Conservation (phyloP, 2,329 filamentous ascomycete genomes). For the Neodidymelliopsis sp. region DNA sequence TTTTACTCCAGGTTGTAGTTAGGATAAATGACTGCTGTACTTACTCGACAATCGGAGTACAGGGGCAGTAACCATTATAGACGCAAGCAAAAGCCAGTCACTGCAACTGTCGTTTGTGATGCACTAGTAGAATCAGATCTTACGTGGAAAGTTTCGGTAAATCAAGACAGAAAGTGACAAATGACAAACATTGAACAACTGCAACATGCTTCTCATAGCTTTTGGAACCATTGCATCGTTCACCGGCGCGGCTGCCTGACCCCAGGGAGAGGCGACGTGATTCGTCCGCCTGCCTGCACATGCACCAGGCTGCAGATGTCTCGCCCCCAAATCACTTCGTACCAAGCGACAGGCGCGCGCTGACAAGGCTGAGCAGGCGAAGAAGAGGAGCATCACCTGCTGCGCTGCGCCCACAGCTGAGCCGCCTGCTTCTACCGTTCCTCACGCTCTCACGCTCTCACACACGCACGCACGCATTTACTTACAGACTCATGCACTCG, state of each 20-base stretch:
- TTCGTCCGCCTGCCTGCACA: not conserved
- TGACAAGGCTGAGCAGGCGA: not conserved
- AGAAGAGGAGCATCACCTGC: not conserved
- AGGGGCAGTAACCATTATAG: not conserved
- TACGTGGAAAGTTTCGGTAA: not conserved
- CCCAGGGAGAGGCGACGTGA: not conserved
- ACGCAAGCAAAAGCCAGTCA: not conserved
- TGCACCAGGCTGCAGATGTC: not conserved
- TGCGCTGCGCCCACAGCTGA: no score
- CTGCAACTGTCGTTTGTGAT: not conserved
- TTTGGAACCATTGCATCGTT: not conserved
- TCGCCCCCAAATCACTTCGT: not conserved
- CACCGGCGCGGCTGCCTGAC: not conserved
- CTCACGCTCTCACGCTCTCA: not conserved
- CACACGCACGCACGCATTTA: not conserved
- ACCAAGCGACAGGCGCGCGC: not conserved
- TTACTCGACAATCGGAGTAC: not conserved
- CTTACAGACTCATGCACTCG: no score
- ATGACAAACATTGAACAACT: not conserved
- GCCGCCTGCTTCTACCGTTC: not conserved
- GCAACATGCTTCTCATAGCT: not conserved
- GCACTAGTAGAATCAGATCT: not conserved
- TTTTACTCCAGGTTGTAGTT: not conserved
- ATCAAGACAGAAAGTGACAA: not conserved
- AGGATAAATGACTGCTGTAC: not conserved